Conservation (phyloP, 192 early-diverging fungal genomes). For the Podochytrium sp. region DNA sequence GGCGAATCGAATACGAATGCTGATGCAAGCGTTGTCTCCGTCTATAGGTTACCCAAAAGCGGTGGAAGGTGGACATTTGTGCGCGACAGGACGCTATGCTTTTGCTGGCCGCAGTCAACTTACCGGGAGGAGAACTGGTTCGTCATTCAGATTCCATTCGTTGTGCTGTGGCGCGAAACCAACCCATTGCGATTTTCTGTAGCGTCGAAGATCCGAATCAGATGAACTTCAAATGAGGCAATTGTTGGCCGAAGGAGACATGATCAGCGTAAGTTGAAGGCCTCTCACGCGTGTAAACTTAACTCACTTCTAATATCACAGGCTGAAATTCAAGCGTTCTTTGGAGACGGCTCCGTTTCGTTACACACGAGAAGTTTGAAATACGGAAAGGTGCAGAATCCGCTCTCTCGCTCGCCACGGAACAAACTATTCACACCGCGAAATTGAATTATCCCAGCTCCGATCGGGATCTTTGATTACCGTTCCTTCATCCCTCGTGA, state of each 20-base stretch:
- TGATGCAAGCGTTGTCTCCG: constrained; percentile 42
- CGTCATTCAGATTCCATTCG: no score
- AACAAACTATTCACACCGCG: neutral
- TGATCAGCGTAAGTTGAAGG: constrained; percentile 71
- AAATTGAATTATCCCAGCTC: constrained; percentile 44
- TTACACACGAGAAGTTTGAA: constrained; percentile 89
- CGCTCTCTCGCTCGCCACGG: neutral
- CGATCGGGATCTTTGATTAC: constrained; percentile 78
- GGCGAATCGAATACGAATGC: neutral
- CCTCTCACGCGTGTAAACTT: neutral
- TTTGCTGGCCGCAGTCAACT: constrained; percentile 86
- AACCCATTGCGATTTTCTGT: no score
- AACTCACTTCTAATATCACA: constrained; percentile 21
- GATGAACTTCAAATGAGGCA: constrained; percentile 97
- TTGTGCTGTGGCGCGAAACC: no score
- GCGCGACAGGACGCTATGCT: constrained; percentile 85
- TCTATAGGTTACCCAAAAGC: constrained; percentile 83
- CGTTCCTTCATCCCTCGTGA: constrained; percentile 87
- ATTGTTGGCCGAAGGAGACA: constrained; percentile 93
- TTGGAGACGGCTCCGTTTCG: constrained; percentile 82
- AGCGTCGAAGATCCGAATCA: constrained; percentile 91
- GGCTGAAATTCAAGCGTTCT: constrained; percentile 85
- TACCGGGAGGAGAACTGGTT: constrained; percentile 94
- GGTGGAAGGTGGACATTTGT: constrained; percentile 95
- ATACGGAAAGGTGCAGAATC: constrained; percentile 81